phyloP scores from a whole-genome alignment of 2,329 filamentous ascomycete genomes.

The Fusarium multiceps region DNA sequence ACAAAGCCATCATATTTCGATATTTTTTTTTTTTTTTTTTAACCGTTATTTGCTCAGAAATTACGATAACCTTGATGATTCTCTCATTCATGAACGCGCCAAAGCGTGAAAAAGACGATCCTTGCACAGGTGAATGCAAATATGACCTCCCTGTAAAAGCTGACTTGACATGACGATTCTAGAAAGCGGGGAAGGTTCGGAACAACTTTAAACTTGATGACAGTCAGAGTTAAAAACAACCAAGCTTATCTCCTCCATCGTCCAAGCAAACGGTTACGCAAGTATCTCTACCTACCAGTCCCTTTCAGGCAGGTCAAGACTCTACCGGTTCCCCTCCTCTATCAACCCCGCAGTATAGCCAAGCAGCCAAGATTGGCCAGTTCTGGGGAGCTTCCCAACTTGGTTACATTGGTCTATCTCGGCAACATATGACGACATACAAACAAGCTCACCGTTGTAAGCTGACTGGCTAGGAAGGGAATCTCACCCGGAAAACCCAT shows the following conservation, averaged over 20 bases:
- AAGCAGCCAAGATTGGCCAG: slow-evolving; percentile 25
- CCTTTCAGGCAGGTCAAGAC: slow-evolving; percentile 32
- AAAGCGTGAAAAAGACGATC: neutral
- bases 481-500: slow-evolving; percentile 3
- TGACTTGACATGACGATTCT: neutral
- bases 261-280: slow-evolving; percentile 20
- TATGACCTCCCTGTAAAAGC: neutral
- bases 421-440: slow-evolving; percentile 38
- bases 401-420: slow-evolving; percentile 18
- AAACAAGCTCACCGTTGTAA: slow-evolving; percentile 28
- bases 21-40: neutral
- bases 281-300: slow-evolving; percentile 18
- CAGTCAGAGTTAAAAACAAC: neutral
- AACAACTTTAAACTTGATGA: slow-evolving; percentile 18
- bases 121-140: neutral
- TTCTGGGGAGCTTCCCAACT: slow-evolving; percentile 27
- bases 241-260: slow-evolving; percentile 6
- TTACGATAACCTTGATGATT: neutral
- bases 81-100: no score
- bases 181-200: neutral
- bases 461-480: slow-evolving; percentile 33
- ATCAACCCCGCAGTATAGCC: slow-evolving; percentile 25
- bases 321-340: slow-evolving; percentile 1
- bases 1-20: neutral
- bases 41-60: no score